Base-by-base conservation (phyloP, 176 grass and related monocot genomes). In the Alopecurus myosuroides region DNA sequence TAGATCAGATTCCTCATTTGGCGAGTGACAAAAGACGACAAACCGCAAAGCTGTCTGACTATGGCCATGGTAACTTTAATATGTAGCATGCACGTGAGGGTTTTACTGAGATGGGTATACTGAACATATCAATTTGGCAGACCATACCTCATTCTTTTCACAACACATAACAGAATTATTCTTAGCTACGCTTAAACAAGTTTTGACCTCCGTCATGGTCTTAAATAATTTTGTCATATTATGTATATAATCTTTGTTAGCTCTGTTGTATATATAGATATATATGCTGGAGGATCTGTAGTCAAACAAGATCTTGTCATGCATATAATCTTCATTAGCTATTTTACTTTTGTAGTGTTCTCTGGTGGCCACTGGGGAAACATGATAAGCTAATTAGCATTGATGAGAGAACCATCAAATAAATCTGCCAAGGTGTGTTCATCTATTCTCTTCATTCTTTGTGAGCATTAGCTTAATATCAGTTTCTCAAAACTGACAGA, bases 311-410 rank as follows among this genome's bases (percentile, higher is more conserved):
- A 37, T 64, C 25, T 70, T 19, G 18, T 28, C 18, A 35, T 66
- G 30, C 63, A 36, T 12, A 20, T 66, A 17, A 66, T 66, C 31
- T 66, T 66, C 34, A 66, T 85, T 79, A 89, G 71, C 14, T 85
- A 45, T 55, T 33, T 67, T 86, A 41, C 86, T 88, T 4, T 89
- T 85, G 77, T 86, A 98, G 95, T 83, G 83, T 98, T 34, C 89
- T 98, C 81, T 93, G 91, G 91, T 95, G 93, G 93, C 91, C 91
- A 64, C 48, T 84, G 64, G 96, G 96, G 45, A 98, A 94, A 80
- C 79, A 95, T 51, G 96, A 98, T 76, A 95, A 95, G 73, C 48
- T 98, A 86, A 91, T 98, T 74, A 98, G 88, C 80, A 95, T 98
- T 76, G 91, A 94, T 57, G 96, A 95, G 51, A 89, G 91, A 85